Percentiles rank a stretch among this genome's conserved stretches.
These are phyloP conservation scores for Ambrosiella beaveri DNA, from an alignment of 2,329 filamentous ascomycete species.

Conservation along the genomic window DNA sequence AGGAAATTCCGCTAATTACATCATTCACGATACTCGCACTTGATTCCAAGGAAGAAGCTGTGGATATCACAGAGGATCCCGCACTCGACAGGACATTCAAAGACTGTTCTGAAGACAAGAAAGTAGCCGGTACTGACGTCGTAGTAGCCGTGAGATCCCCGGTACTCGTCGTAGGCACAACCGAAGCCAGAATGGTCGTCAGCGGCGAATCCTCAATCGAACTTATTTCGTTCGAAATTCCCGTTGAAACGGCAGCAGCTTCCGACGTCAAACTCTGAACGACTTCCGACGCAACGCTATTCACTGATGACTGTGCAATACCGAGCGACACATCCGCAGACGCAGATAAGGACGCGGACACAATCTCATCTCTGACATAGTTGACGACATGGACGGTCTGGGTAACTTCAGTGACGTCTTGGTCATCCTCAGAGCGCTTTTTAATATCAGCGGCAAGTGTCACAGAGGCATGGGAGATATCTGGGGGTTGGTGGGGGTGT, in stretches of 20 bases:
- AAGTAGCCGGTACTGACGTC: neutral
- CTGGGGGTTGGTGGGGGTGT: constrained; percentile 11
- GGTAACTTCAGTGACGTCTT: constrained; percentile 21
- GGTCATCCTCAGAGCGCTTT: neutral
- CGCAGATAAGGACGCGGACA: constrained; percentile 7
- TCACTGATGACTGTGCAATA: neutral
- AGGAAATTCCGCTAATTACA: constrained; percentile 4
- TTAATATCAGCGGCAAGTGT: constrained; percentile 1
- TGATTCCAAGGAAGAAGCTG: neutral
- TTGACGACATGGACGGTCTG: constrained; percentile 39
- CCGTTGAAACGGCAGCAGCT: neutral
- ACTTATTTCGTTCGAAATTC: neutral
- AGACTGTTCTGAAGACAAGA: neutral
- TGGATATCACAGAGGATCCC: neutral
- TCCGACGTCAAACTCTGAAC: neutral
- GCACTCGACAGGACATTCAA: neutral
- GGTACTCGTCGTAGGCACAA: neutral
- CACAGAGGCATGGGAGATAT: neutral
- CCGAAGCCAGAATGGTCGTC: neutral
- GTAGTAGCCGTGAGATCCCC: neutral
- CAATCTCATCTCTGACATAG: constrained; percentile 27
- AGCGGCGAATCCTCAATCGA: neutral
- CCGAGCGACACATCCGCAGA: neutral
- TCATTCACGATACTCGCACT: neutral
- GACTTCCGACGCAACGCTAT: neutral